phyloP scores from a whole-genome alignment of 768 basidiomycete species.

The Leccinum variicolor region DNA sequence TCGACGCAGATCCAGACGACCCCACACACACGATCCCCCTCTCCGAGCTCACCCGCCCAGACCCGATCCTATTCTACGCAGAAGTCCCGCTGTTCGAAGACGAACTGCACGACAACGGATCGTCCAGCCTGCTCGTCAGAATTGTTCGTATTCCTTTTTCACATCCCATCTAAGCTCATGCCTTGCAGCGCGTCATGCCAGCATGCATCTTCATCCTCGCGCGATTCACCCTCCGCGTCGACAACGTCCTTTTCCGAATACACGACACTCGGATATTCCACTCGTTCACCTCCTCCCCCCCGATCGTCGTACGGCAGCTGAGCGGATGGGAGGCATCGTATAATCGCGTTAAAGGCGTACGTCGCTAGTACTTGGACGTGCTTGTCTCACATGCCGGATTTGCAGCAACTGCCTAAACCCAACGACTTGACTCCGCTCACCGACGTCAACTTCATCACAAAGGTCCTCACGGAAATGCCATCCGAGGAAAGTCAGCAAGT shows the following conservation, averaged over 20 bases:
- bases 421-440: conserved; percentile 88
- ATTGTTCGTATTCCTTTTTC: conserved; percentile 57
- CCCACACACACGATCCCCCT: conserved; percentile 71
- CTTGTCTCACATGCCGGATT: not conserved
- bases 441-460: conserved; percentile 79
- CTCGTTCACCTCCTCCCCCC: conserved; percentile 61
- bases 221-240: conserved; percentile 91
- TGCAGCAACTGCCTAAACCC: conserved; percentile 61
- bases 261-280: conserved; percentile 91
- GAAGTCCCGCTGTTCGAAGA: conserved; percentile 95
- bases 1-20: conserved; percentile 53
- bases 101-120: conserved; percentile 95
- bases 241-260: conserved; percentile 88
- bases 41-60: conserved; percentile 78
- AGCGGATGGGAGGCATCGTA: conserved; percentile 93
- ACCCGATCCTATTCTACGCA: conserved; percentile 98
- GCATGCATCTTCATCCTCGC: conserved; percentile 88
- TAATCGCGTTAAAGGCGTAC: conserved; percentile 70
- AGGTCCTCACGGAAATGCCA: conserved; percentile 63
- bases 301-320: conserved; percentile 71
- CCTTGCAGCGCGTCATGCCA: conserved; percentile 88
- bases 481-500: conserved; percentile 51
- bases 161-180: not conserved
- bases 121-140: conserved; percentile 77
- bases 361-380: conserved; percentile 16